Percentiles rank a stretch among this genome's conserved stretches.
Evolutionary conservation across 1,139 yeast species (phyloP).

Genomic region (Pichia sp.): DNA sequence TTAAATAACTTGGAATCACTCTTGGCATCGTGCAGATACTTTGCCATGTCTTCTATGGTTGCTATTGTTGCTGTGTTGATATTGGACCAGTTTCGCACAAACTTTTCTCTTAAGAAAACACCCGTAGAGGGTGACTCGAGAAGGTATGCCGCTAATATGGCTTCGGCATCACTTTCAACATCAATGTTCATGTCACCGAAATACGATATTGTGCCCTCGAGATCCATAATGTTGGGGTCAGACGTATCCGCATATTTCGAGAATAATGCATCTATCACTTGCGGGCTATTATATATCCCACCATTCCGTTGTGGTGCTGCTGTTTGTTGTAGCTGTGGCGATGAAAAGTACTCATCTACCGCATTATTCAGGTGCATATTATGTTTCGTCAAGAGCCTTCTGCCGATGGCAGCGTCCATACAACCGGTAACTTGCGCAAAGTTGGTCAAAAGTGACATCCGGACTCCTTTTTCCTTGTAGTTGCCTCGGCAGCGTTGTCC

Average conservation of each 20-base stretch:
- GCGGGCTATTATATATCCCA: neutral
- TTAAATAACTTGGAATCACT: conserved; percentile 38
- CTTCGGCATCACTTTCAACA: conserved; percentile 60
- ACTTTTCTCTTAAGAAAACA: conserved; percentile 40
- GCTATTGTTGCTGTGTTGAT: conserved; percentile 16
- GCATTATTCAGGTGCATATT: conserved; percentile 20
- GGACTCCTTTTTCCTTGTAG: no score
- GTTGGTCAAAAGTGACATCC: neutral
- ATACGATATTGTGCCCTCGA: conserved; percentile 66
- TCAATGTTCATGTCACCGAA: conserved; percentile 59
- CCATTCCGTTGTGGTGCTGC: neutral
- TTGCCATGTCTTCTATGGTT: conserved; percentile 44
- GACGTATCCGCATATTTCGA: conserved; percentile 20
- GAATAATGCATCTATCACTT: conserved; percentile 14
- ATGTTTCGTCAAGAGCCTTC: conserved; percentile 16
- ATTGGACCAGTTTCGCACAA: conserved; percentile 50
- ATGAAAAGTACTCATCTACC: conserved; percentile 20
- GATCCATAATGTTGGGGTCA: conserved; percentile 40
- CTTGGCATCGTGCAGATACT: conserved; percentile 27
- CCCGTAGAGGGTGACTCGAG: conserved; percentile 65
- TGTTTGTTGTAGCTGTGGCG: neutral
- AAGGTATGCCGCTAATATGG: conserved; percentile 64
- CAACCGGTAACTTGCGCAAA: conserved; percentile 19
- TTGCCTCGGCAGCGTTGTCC: no score
- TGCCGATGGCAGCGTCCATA: conserved; percentile 15